Evolutionary conservation across 2,329 filamentous ascomycete species (phyloP).

Genomic region (Fusarium verrucosum): DNA sequence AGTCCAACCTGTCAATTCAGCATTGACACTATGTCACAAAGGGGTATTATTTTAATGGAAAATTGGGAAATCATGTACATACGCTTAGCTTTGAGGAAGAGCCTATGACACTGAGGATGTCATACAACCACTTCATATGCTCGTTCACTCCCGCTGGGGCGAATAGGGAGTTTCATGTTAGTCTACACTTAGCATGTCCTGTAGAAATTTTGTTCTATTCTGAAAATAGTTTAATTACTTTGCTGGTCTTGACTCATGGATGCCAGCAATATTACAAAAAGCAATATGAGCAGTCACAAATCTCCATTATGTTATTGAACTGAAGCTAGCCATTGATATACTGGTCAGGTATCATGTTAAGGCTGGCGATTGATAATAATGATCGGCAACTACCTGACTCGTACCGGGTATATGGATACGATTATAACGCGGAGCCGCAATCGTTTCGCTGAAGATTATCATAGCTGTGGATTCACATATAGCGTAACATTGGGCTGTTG

Average conservation of each 20-base stretch:
- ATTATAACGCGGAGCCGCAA: background rate
- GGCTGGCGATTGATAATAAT: background rate
- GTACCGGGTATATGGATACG: too few relatives aligned
- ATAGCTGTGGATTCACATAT: background rate
- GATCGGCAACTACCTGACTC: slow-evolving; percentile 7
- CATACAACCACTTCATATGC: background rate
- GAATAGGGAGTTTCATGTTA: background rate
- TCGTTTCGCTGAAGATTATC: background rate
- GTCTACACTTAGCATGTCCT: background rate
- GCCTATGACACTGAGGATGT: background rate
- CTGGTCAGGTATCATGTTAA: background rate
- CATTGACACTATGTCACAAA: background rate
- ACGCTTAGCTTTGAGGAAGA: background rate
- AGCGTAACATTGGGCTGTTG: background rate
- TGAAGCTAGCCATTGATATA: slow-evolving; percentile 5
- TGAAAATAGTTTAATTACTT: background rate
- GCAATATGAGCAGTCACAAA: background rate
- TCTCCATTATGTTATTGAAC: background rate
- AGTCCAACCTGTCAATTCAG: too few relatives aligned
- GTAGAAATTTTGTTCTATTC: background rate
- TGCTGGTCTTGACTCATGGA: background rate
- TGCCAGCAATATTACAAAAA: background rate
- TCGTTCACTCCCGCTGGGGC: background rate
- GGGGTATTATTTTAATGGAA: background rate
- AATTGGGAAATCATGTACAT: background rate